Percentiles rank a stretch among this genome's conserved stretches.
phyloP scores from a whole-genome alignment of 2,329 filamentous ascomycete species.

The Fusarium sp. region DNA sequence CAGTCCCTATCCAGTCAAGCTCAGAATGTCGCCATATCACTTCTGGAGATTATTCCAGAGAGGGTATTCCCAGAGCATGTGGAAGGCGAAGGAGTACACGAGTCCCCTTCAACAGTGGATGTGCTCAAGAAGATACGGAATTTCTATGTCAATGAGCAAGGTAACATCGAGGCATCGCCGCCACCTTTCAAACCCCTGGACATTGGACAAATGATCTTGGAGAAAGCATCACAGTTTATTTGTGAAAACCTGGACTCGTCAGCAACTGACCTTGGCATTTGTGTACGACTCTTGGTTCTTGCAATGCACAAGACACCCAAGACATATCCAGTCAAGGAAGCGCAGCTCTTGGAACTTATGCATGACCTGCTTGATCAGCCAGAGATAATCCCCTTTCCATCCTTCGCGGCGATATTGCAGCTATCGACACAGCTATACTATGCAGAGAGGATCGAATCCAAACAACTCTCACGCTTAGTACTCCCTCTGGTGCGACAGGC shows the following conservation, averaged over 20 bases:
- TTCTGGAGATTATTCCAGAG: constrained; percentile 74
- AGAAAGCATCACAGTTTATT: constrained; percentile 67
- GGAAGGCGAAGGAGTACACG: constrained; percentile 8
- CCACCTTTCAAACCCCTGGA: constrained; percentile 69
- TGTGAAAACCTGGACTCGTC: constrained; percentile 58
- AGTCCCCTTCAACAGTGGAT: constrained; percentile 53
- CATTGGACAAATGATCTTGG: constrained; percentile 72
- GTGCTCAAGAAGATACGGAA: constrained; percentile 70
- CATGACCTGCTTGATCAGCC: constrained; percentile 58
- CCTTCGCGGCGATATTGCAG: constrained; percentile 69
- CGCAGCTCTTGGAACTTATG: constrained; percentile 63
- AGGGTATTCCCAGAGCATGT: constrained; percentile 64
- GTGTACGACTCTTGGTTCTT: constrained; percentile 69
- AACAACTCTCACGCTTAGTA: constrained; percentile 72
- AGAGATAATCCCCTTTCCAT: constrained; percentile 60
- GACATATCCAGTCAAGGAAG: constrained; percentile 57
- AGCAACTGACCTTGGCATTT: constrained; percentile 64
- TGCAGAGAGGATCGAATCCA: constrained; percentile 61
- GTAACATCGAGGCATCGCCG: constrained; percentile 71
- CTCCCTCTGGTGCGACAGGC: constrained; percentile 76
- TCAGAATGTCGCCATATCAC: constrained; percentile 64
- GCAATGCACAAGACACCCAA: constrained; percentile 65
- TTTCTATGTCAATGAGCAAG: constrained; percentile 79
- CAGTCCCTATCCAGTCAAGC: constrained; percentile 49
- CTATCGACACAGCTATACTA: constrained; percentile 69